A percentile compares a stretch with the other conserved stretches of the same genome.
Conservation (phyloP, 1,139 yeast species). For the Zhuliangozyma blackwelliae region DNA sequence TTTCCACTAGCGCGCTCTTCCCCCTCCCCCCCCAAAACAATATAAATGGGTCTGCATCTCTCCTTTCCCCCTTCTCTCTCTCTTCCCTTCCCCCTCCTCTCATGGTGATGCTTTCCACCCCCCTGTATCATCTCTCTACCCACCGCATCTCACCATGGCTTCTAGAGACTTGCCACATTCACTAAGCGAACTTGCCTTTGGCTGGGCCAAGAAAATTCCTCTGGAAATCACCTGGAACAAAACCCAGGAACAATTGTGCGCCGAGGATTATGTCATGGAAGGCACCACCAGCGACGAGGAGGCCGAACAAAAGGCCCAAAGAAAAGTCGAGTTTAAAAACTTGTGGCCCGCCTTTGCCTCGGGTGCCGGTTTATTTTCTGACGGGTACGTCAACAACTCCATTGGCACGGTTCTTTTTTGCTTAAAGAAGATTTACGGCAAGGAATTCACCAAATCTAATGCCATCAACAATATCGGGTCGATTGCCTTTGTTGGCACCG, state of each 20-base stretch:
- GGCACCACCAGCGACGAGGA: constrained; percentile 9
- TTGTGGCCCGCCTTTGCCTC: constrained; percentile 79
- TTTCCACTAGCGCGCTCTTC: background rate
- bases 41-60: background rate
- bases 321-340: constrained; percentile 21
- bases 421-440: constrained; percentile 60
- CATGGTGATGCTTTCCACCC: too few species aligned
- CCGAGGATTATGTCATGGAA: constrained; percentile 17
- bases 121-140: too few species aligned
- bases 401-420: constrained; percentile 74
- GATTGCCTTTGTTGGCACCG: constrained; percentile 90
- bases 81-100: background rate
- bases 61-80: background rate
- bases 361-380: constrained; percentile 89
- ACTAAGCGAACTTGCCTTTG: constrained; percentile 29
- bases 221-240: constrained; percentile 22
- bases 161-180: constrained; percentile 51
- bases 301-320: constrained; percentile 10
- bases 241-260: constrained; percentile 21
- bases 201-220: constrained; percentile 29
- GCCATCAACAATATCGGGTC: constrained; percentile 79
- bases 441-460: constrained; percentile 52
- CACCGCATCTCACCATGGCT: constrained; percentile 35
- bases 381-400: constrained; percentile 85
- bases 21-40: background rate